Evolutionary conservation across 495 filamentous ascomycete genomes (phyloP), one percentile per base, ranked within the genome.

Genomic region (Aspergillus campestris): DNA sequence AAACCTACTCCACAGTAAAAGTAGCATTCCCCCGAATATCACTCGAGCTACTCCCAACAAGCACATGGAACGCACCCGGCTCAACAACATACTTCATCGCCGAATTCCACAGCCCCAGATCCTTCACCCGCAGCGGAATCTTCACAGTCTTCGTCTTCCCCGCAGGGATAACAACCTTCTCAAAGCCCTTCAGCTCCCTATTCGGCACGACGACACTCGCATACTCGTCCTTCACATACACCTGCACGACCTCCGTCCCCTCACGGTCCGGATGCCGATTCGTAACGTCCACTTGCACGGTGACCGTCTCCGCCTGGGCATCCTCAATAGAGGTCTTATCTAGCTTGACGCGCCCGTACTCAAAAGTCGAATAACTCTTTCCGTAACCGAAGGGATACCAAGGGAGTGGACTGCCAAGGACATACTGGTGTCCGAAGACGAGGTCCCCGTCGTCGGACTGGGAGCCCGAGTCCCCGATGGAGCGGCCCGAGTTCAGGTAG

Each of bases 361-460:
- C 52, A 53, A 85, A 86, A 0, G 65, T 74, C 30, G 79, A 80
- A 57, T 87, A 87, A 36, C 73, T 78, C 48, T 67, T 70, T n/a
- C 83, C 83, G 50, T 80, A 81, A 10, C 83, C 83, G 53, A 87
- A 88, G 39, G 77, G 74, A 39, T 83, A 85, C 42, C 79, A 65
- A 12, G 81, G 75, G 10, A 58, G 39, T 0, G 81, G 75, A 15
- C 62, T 71, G 8, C 72, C 69, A 1, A 86, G 67, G 15, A 84
- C 82, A 50, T 85, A 87, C 49, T 78, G 73, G 51, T 79, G 75
- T 0, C 81, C 81, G 46, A 85, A 86, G 5, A 71, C 63, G 37
- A 86, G 56, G 0, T 75, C 78, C 1, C 81, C 81, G 36, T 87
- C 79, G 0, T 56, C 51, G 34, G 65, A 61, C 3, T 67, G 58